Base-by-base conservation (phyloP, 1,139 yeast genomes). In the Protomyces inouyei region DNA sequence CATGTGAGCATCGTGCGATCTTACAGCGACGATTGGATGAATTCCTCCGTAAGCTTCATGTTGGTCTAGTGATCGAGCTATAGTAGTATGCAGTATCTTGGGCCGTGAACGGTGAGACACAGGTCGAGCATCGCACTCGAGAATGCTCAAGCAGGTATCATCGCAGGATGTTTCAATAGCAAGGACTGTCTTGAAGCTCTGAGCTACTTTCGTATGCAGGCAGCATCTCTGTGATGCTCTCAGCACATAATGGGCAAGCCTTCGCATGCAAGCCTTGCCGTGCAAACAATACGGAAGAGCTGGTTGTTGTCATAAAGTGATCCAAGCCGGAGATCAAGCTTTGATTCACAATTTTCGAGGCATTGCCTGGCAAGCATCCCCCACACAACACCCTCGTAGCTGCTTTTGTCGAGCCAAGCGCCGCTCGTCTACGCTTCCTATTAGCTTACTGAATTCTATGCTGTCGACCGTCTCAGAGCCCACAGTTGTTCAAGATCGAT, bases 91-190 rank as follows among this genome's bases (percentile, higher is more conserved):
- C 88, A 52, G 78, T 71, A 67, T 92, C 91, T 46, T 81, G 85
- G 2, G 90, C 67, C 0, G 89, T 1, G 4, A 18, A 4, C 14
- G 9, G 3, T 18, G 8, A 76, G 1, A 65, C 71, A 0, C 91
- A 87, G 0, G 82, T 76, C 38, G 74, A 70, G 0, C 67, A 63
- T 1, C 68, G 69, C 0, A 73, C 72, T 10, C 66, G 4, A 92
- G 74, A 18, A 93, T 76, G 0, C 96, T 88, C 1, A 91, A 91
- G 69, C 97, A 91, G 0, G 97, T 83, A 74, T 93, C 99, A 73
- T 93, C 99, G 73, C 99, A 95, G 0, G 97, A 90, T 0, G 96
- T 85, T 72, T 93, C 98, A 18, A 93, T 83, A 0, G 97, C 95
- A 32, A 93, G 77, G 16, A 55, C 54, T 14, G 64, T 51, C 14